Base-by-base conservation (phyloP, 139 green algal species). In the Tetradesmus lagerheimii region DNA sequence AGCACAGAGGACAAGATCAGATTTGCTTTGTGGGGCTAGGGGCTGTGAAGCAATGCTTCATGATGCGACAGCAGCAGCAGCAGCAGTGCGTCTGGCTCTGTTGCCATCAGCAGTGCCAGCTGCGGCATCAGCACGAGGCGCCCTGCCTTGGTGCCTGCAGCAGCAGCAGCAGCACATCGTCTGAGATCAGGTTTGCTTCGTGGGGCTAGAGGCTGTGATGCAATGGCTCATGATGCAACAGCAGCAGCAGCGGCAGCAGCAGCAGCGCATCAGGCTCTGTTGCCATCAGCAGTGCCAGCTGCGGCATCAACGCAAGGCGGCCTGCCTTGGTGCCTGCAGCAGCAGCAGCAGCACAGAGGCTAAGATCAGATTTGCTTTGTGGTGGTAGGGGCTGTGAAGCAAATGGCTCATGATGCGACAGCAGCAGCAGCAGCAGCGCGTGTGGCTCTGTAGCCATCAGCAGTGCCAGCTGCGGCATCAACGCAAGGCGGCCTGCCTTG, bases 381-480 rank as follows among this genome's bases (percentile, higher is more conserved):
- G n/a, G n/a, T n/a, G n/a, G n/a, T n/a, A n/a, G n/a, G n/a, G n/a
- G n/a, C n/a, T n/a, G n/a, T n/a, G n/a, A n/a, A n/a, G n/a, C n/a
- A n/a, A n/a, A n/a, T n/a, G n/a, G n/a, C n/a, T n/a, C n/a, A n/a
- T n/a, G n/a, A n/a, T n/a, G n/a, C n/a, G n/a, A n/a, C n/a, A n/a
- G n/a, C n/a, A n/a, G n/a, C n/a, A n/a, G 23, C 87, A 95, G 91
- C 78, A 96, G 93, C 41, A 80, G 34, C 0, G 95, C 95, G 29
- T 94, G 90, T 14, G 95, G 89, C 91, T 97, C 95, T 37, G 87
- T 75, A 16, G 91, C 95, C 95, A 97, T 97, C 23, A 93, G 80
- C 67, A 89, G 4, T 3, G 75, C 83, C 27, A 94, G 62, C 80
- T 91, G 86, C 29, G 83, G 74, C 18, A 86, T 85, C 9, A 62